These are phyloP conservation scores for Acrodontium crateriforme DNA, from an alignment of 2,329 filamentous ascomycete genomes.

Conservation along the genomic window DNA sequence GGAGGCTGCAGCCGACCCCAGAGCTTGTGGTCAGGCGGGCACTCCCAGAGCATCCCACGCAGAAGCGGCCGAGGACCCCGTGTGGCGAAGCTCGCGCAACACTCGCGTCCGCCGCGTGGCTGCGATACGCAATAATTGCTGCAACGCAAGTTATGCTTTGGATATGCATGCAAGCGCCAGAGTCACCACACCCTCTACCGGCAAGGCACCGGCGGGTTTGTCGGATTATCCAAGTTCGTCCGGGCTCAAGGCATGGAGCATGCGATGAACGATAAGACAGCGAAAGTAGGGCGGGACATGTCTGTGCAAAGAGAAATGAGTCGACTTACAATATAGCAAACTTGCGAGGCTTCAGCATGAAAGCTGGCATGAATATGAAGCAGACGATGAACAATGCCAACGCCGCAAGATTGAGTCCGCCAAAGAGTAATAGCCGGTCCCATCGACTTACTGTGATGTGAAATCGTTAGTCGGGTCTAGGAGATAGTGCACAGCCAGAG, in stretches of 20 bases:
- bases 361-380: conserved; percentile 76
- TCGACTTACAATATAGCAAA: conserved; percentile 88
- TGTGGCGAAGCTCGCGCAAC: no score
- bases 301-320: conserved; percentile 5
- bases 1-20: conserved; percentile 12
- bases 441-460: conserved; percentile 89
- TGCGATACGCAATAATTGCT: no score
- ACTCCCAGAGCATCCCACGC: conserved; percentile 14
- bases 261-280: background rate
- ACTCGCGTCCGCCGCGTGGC: no score
- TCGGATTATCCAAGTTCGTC: no score
- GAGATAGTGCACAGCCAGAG: no score
- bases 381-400: conserved; percentile 85
- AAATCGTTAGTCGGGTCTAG: conserved; percentile 13
- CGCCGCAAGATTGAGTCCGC: conserved; percentile 77
- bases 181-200: no score
- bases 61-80: no score
- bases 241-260: no score
- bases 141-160: no score
- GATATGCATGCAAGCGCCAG: no score
- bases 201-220: no score
- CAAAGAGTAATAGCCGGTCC: conserved; percentile 89
- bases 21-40: conserved; percentile 21
- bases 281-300: conserved; percentile 3
- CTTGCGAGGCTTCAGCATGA: conserved; percentile 72